These are phyloP conservation scores for Mycena latifolia DNA, from an alignment of 768 basidiomycete genomes.

Conservation along the genomic window DNA sequence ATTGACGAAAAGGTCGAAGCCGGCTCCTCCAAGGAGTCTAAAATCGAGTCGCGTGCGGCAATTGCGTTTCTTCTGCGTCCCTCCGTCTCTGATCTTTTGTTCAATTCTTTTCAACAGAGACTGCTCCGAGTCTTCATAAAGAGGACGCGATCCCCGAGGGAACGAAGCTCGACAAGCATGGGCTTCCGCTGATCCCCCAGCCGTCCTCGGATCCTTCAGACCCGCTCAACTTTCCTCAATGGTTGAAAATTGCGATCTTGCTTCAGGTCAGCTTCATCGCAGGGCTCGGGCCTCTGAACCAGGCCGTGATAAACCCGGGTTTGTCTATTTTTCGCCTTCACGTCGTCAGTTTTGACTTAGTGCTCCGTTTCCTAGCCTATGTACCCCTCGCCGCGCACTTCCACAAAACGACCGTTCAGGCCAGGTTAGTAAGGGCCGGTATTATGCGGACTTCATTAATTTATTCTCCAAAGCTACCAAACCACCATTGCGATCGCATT, in stretches of 20 bases:
- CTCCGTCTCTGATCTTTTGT: background rate
- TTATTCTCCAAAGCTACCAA: conserved; percentile 28
- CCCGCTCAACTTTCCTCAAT: conserved; percentile 39
- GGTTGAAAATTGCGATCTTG: conserved; percentile 38
- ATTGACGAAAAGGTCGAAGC: conserved; percentile 26
- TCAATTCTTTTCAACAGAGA: conserved; percentile 14
- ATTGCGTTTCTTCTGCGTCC: background rate
- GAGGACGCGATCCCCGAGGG: conserved; percentile 10
- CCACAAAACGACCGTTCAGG: conserved; percentile 38
- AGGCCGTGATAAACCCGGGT: conserved; percentile 39
- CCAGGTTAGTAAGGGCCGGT: conserved; percentile 20
- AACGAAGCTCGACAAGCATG: conserved; percentile 37
- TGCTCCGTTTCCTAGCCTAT: conserved; percentile 29
- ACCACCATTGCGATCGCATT: conserved; percentile 35
- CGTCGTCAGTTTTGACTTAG: background rate
- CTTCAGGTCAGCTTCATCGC: conserved; percentile 37
- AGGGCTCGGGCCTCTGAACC: conserved; percentile 36
- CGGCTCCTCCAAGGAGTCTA: conserved; percentile 18
- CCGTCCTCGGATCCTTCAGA: conserved; percentile 41
- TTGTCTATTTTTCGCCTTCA: background rate
- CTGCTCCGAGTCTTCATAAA: conserved; percentile 24
- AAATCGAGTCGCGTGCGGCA: conserved; percentile 30
- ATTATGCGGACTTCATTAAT: background rate
- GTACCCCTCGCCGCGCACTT: conserved; percentile 39
- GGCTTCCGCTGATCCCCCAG: conserved; percentile 44